Conservation (phyloP, 1,284 basidiomycete species). For the Tilletia indica region DNA sequence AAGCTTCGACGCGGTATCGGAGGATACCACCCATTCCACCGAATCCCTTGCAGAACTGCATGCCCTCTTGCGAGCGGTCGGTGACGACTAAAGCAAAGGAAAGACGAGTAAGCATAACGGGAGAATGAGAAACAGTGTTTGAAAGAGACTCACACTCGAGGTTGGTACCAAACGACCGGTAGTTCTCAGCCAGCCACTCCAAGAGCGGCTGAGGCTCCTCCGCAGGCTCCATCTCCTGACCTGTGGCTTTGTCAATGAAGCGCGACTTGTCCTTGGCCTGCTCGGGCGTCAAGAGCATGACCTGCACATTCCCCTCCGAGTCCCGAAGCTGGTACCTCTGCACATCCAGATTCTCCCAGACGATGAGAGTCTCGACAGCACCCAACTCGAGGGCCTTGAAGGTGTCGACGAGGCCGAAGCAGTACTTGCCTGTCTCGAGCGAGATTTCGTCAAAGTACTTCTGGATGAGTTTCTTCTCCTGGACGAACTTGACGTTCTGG, state of each 20-base stretch:
- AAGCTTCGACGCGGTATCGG: constrained; percentile 59
- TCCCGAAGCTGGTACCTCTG: constrained; percentile 50
- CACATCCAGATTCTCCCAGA: constrained; percentile 79
- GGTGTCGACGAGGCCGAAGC: constrained; percentile 96
- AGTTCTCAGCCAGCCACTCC: constrained; percentile 97
- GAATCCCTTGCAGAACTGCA: constrained; percentile 97
- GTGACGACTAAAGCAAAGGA: constrained; percentile 31
- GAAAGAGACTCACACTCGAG: constrained; percentile 65
- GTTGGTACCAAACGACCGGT: constrained; percentile 93
- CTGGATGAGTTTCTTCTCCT: constrained; percentile 83
- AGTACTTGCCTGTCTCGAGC: constrained; percentile 94
- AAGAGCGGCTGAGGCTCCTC: constrained; percentile 52
- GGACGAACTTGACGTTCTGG: constrained; percentile 97
- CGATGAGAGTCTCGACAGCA: constrained; percentile 92
- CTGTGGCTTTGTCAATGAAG: constrained; percentile 92
- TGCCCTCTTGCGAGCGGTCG: constrained; percentile 81
- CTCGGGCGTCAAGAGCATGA: constrained; percentile 52
- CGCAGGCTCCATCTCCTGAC: constrained; percentile 86
- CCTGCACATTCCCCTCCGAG: constrained; percentile 41
- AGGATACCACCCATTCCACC: constrained; percentile 94
- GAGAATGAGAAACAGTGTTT: neutral
- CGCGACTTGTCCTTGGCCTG: constrained; percentile 72
- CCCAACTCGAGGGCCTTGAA: constrained; percentile 95
- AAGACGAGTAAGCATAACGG: constrained; percentile 47
- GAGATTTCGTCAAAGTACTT: constrained; percentile 99